Evolutionary conservation across 768 basidiomycete genomes (phyloP), one percentile per base, ranked within the genome.

Genomic region (Solioccasus polychromus): DNA sequence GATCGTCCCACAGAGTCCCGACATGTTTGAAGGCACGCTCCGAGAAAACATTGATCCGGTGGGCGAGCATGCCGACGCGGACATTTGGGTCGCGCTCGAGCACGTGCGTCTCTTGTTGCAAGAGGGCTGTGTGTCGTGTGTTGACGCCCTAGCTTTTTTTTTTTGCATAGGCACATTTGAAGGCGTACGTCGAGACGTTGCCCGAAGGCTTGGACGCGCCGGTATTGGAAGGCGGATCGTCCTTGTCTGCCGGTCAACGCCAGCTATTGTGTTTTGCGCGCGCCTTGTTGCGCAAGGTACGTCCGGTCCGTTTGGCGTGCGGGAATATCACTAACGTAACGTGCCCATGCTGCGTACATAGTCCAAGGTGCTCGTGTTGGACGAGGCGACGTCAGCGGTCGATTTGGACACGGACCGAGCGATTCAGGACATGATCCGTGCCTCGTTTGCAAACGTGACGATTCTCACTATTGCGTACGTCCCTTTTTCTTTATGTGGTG

Each of bases 351-450:
- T 0, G 31, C 45, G 48, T 42, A 38, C 22, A 28, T 48, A 86
- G 80, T 82, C 88, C 15, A 93, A 85, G 66, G 85, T 96, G 29
- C 72, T 97, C 6, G 89, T 96, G 1, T 72, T 97, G n/a, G 94
- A 96, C 59, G 94, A 97, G 79, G 88, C 91, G 3, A 94, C 91
- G 5, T 89, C 85, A 29, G 90, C 91, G 17, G 90, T 94, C 39
- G 92, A 94, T 64, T 70, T 93, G 26, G 90, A 94, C 59, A 94
- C 92, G 8, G 92, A 95, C 61, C 77, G 77, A 46, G 86, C 86
- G 23, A 88, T 94, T 51, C 92, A 96, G 70, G 82, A 83, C 10
- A 92, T 92, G 51, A 87, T 95, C 36, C 77, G 82, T 22, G 89
- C 83, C 4, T 77, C 85, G 24, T 95, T 94, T 60, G 68, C 74